Evolutionary conservation across 257 asterid genomes (phyloP).

Genomic region (Solanum neorickii): DNA sequence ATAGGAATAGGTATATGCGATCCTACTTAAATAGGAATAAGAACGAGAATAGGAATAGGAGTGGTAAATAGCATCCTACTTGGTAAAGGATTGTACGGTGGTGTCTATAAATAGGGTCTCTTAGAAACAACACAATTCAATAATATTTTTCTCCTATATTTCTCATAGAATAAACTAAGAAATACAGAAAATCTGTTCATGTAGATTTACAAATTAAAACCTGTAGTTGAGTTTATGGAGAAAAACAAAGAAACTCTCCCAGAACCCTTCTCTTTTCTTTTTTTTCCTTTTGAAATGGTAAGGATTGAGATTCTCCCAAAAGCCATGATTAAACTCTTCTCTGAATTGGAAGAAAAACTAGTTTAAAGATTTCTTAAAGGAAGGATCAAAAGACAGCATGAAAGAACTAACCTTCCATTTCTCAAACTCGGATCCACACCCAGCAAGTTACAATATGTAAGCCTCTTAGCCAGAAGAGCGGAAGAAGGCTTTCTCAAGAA

Average conservation of each 20-base stretch:
- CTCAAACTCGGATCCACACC: constrained; percentile 67
- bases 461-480: constrained; percentile 51
- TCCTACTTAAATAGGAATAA: not conserved
- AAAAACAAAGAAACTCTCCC: not conserved
- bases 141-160: too few relatives aligned
- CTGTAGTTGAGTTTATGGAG: not conserved
- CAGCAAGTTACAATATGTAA: constrained; percentile 51
- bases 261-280: not conserved
- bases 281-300: not conserved
- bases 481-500: constrained; percentile 86
- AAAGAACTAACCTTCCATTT: constrained; percentile 62
- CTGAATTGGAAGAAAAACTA: too few relatives aligned
- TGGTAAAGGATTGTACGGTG: too few relatives aligned
- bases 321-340: too few relatives aligned
- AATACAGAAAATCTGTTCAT: not conserved
- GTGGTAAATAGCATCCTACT: too few relatives aligned
- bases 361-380: too few relatives aligned
- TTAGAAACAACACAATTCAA: too few relatives aligned
- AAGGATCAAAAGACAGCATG: not conserved
- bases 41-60: too few relatives aligned
- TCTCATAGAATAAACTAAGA: not conserved
- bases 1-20: not conserved
- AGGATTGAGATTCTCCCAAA: not conserved
- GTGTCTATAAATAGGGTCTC: too few relatives aligned
- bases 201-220: not conserved